A percentile compares a stretch with the other conserved stretches of the same genome.
Evolutionary conservation across 1,139 yeast species (phyloP).

Genomic region (Geotrichum cucujoidarum): DNA sequence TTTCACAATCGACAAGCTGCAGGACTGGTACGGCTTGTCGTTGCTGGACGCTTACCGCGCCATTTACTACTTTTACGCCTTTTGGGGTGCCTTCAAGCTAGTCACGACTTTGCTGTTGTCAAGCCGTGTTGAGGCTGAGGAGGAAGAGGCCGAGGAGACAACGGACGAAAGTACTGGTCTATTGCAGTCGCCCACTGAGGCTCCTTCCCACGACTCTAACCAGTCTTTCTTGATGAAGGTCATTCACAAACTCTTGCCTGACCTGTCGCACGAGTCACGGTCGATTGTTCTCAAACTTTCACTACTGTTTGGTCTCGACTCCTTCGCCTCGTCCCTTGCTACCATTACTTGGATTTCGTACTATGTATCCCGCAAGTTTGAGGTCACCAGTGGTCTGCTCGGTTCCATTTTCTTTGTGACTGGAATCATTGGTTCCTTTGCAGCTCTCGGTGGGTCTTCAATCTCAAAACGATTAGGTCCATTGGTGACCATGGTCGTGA

Average conservation of each 20-base stretch:
- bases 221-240: not conserved
- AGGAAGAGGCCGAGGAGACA: not conserved
- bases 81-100: constrained; percentile 53
- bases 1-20: constrained; percentile 45
- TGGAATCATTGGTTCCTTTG: constrained; percentile 53
- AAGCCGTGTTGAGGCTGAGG: constrained; percentile 46
- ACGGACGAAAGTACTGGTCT: constrained; percentile 13
- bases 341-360: constrained; percentile 84
- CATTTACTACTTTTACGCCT: constrained; percentile 55
- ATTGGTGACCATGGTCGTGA: constrained; percentile 65
- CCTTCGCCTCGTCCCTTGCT: constrained; percentile 85
- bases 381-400: constrained; percentile 33
- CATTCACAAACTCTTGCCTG: constrained; percentile 14
- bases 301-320: constrained; percentile 64
- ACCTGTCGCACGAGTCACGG: constrained; percentile 22
- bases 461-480: constrained; percentile 70
- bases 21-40: constrained; percentile 24
- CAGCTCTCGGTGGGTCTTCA: constrained; percentile 67
- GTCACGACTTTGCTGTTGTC: constrained; percentile 51
- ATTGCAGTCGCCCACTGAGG: constrained; percentile 1
- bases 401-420: constrained; percentile 58
- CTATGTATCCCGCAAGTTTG: constrained; percentile 47
- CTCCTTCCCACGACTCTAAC: not conserved
- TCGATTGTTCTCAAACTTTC: constrained; percentile 36
- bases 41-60: constrained; percentile 48